These are phyloP conservation scores for Fusarium ambrosium DNA, from an alignment of 2,329 filamentous ascomycete species.

Conservation along the genomic window DNA sequence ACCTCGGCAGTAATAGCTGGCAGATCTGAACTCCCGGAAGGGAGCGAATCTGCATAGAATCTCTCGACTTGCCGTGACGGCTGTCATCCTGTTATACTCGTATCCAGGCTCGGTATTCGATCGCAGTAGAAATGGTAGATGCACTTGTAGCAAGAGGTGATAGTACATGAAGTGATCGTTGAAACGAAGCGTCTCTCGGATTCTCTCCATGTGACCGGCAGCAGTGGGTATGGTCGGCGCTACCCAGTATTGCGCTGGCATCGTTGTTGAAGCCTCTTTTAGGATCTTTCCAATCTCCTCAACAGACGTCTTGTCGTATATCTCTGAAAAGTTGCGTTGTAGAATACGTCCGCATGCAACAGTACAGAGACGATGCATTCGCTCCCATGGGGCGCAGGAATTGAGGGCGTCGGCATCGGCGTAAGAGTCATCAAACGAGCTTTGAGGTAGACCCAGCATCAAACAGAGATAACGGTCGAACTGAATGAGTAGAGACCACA, in stretches of 20 bases:
- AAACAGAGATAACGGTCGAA: constrained; percentile 63
- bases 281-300: constrained; percentile 63
- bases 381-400: constrained; percentile 54
- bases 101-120: constrained; percentile 52
- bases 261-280: constrained; percentile 54
- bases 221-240: constrained; percentile 42
- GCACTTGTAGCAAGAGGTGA: constrained; percentile 64
- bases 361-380: constrained; percentile 60
- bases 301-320: constrained; percentile 48
- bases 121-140: constrained; percentile 66
- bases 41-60: constrained; percentile 62
- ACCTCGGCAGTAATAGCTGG: constrained; percentile 59
- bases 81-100: constrained; percentile 60
- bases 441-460: constrained; percentile 61
- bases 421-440: constrained; percentile 55
- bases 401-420: constrained; percentile 47
- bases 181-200: constrained; percentile 49
- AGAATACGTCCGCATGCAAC: constrained; percentile 60
- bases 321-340: constrained; percentile 56
- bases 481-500: constrained; percentile 62
- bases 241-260: constrained; percentile 65
- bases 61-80: constrained; percentile 63
- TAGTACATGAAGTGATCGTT: constrained; percentile 66
- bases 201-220: constrained; percentile 28
- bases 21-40: constrained; percentile 57